These are phyloP conservation scores for Echinochloa phyllopogon DNA, from an alignment of 176 grass and related monocot species.

Conservation along the genomic window DNA sequence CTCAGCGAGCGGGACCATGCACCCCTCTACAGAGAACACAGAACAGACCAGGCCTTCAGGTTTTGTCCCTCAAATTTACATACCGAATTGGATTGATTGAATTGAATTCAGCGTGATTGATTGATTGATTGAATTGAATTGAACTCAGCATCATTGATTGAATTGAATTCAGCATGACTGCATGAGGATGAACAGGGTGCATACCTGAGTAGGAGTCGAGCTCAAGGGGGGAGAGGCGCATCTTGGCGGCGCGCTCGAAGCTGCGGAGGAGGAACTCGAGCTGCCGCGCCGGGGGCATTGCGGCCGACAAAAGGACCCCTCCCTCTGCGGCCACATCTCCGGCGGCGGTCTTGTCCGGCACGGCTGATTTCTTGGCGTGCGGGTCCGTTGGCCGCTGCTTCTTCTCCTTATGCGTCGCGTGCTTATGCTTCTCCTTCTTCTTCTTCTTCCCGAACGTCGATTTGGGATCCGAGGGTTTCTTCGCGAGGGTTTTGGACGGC, in stretches of 20 bases:
- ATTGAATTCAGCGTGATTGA: neutral
- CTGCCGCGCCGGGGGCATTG: slow-evolving; percentile 57
- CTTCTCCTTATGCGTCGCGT: slow-evolving; percentile 40
- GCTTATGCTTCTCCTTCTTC: slow-evolving; percentile 31
- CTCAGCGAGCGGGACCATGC: slow-evolving; percentile 76
- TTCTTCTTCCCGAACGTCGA: neutral
- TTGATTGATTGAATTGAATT: neutral
- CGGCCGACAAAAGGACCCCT: slow-evolving; percentile 48
- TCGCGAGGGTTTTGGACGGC: slow-evolving; percentile 30
- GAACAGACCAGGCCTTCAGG: neutral
- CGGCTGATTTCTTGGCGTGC: neutral
- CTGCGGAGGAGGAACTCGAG: slow-evolving; percentile 74
- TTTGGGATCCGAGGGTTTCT: slow-evolving; percentile 28
- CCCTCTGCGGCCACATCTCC: neutral
- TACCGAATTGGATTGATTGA: neutral
- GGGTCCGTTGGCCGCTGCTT: neutral
- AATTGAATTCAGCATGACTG: neutral
- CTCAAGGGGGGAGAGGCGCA: slow-evolving; percentile 88
- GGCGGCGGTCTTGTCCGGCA: slow-evolving; percentile 3
- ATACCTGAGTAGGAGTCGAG: slow-evolving; percentile 79
- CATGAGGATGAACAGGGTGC: neutral
- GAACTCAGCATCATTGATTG: neutral
- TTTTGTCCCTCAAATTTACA: neutral
- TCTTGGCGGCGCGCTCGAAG: slow-evolving; percentile 76
- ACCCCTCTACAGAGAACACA: slow-evolving; percentile 57